Evolutionary conservation across 129 eudicot genomes (phyloP), one percentile per base, ranked within the genome.

Genomic region (Chrysanthemum lavandulifolium): DNA sequence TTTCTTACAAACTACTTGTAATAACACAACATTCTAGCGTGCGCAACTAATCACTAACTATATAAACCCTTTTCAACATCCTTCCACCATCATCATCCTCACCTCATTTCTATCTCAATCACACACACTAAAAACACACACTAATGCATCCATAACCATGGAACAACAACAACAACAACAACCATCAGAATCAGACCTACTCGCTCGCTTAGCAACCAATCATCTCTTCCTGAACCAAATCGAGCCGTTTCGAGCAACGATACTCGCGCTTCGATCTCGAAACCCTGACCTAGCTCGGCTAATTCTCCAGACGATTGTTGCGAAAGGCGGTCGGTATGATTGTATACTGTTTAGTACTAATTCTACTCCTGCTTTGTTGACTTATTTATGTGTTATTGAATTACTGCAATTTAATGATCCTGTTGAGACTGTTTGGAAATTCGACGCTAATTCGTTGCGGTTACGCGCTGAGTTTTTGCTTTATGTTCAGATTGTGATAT

Each of bases 221-320:
- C 98, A 94, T 76, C 77, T 94, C 25, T 90, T 86, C 52, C 27
- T 94, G 10, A 90, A 85, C 15, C 98, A 94, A 83, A 90, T 94
- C 84, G 98, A 94, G 67, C 87, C 97, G 0, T 88, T 94, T 69
- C 88, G 98, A 67, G 98, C 97, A 53, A 90, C 85, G 13, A 76
- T 94, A 4, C 80, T 80, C 43, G 88, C 87, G 47, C 98, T 94
- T 78, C 88, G 91, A 59, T 87, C 87, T 61, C 87, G 89, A 29
- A 79, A 87, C 59, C 93, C 91, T 6, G 83, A 86, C 80, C 76
- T 94, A 33, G 93, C 98, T 25, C 87, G 91, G 27, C 33, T 88
- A 6, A 82, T 94, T 53, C 83, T 94, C 8, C 98, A 94, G 70
- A 86, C 97, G 2, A 68, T 94, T 5, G 89, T 94, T 10, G 76